phyloP scores from a whole-genome alignment of 495 filamentous ascomycete species.

The Amphirosellinia nigrospora region DNA sequence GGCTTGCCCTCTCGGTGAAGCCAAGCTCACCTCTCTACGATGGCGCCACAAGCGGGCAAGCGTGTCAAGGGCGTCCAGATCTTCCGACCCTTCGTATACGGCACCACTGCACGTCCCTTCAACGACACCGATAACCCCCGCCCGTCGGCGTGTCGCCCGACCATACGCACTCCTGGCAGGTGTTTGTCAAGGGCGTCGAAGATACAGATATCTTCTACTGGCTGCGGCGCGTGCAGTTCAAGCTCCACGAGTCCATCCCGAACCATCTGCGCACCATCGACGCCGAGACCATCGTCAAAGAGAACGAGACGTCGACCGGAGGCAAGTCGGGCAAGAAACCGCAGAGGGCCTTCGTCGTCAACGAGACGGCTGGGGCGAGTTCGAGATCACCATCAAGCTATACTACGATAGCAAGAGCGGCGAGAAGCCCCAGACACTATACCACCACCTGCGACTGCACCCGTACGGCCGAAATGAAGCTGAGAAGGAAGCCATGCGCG shows the following conservation, averaged over 20 bases:
- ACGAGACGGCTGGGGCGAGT: constrained; percentile 96
- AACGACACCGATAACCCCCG: constrained; percentile 63
- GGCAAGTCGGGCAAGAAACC: constrained; percentile 58
- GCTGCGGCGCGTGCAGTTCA: constrained; percentile 97
- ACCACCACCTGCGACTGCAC: constrained; percentile 89
- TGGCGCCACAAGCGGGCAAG: constrained; percentile 61
- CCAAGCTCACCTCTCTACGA: constrained; percentile 27
- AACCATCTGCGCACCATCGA: constrained; percentile 78
- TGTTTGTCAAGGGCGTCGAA: constrained; percentile 87
- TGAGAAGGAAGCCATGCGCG: constrained; percentile 69
- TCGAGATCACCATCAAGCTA: constrained; percentile 91
- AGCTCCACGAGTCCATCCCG: constrained; percentile 92
- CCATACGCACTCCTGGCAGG: constrained; percentile 95
- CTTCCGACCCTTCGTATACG: constrained; percentile 81
- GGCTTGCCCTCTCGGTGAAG: background rate
- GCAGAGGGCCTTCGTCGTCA: constrained; percentile 68
- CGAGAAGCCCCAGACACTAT: constrained; percentile 91
- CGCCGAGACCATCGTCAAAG: constrained; percentile 60
- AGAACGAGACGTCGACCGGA: constrained; percentile 30
- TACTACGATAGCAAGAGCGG: constrained; percentile 83
- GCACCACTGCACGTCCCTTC: constrained; percentile 77
- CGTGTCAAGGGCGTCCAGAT: constrained; percentile 74
- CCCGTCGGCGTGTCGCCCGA: constrained; percentile 71
- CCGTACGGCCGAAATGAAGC: constrained; percentile 80
- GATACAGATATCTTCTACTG: constrained; percentile 91